These are phyloP conservation scores for Hypomyces perniciosus DNA, from an alignment of 2,329 filamentous ascomycete species.

Conservation along the genomic window DNA sequence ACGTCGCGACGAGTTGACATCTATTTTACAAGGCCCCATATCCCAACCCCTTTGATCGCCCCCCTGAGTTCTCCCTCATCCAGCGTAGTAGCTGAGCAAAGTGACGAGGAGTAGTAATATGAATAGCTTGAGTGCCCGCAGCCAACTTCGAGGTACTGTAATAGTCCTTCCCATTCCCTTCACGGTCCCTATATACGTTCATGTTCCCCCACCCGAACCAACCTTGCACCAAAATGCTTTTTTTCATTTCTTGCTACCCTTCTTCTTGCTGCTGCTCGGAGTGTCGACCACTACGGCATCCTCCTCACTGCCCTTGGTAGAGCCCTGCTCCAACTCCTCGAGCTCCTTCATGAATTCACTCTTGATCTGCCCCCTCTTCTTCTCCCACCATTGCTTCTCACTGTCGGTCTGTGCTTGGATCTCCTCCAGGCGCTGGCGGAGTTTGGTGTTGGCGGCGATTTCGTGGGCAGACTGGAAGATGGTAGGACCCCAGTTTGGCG, in stretches of 20 bases:
- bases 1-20: no score
- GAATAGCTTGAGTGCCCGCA: no score
- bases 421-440: slow-evolving; percentile 69
- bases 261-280: slow-evolving; percentile 4
- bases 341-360: slow-evolving; percentile 80
- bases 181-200: not conserved
- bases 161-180: not conserved
- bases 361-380: slow-evolving; percentile 67
- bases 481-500: slow-evolving; percentile 81
- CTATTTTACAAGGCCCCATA: no score
- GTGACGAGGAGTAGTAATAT: no score
- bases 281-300: slow-evolving; percentile 68
- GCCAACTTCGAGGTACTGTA: no score
- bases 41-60: no score
- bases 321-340: slow-evolving; percentile 52
- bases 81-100: no score
- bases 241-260: slow-evolving; percentile 9
- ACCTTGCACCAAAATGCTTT: not conserved
- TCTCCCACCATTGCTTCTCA: slow-evolving; percentile 92
- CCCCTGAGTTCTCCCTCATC: no score
- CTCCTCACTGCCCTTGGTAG: slow-evolving; percentile 33
- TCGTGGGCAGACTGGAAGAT: slow-evolving; percentile 99
- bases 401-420: slow-evolving; percentile 63
- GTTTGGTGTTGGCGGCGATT: slow-evolving; percentile 76
- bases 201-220: not conserved